These are phyloP conservation scores for Mucor circinelloides DNA, from an alignment of 371 early-diverging fungal genomes.

Conservation along the genomic window DNA sequence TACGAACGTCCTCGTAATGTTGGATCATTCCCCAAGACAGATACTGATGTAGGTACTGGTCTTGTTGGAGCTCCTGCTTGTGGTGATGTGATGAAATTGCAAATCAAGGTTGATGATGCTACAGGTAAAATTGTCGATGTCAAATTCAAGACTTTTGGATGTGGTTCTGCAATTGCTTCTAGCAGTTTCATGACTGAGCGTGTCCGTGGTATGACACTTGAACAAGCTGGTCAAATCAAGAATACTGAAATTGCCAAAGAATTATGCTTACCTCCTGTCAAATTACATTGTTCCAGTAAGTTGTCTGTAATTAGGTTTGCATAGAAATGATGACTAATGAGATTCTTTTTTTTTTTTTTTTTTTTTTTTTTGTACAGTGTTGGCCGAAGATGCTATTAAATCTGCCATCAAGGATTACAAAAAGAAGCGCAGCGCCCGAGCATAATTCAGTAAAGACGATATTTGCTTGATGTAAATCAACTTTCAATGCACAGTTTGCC, in stretches of 20 bases:
- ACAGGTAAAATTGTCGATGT: constrained; percentile 94
- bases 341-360: not conserved
- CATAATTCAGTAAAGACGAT: not conserved
- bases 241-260: constrained; percentile 98
- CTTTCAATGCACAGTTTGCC: not conserved
- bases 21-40: constrained; percentile 89
- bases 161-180: constrained; percentile 98
- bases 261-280: constrained; percentile 96
- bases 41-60: constrained; percentile 94
- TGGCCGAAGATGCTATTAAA: constrained; percentile 99
- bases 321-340: not conserved
- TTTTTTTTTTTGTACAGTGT: constrained; percentile 61
- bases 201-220: constrained; percentile 91
- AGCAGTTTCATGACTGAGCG: constrained; percentile 93
- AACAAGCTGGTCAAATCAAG: constrained; percentile 90
- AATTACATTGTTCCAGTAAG: constrained; percentile 97
- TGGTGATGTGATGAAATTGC: constrained; percentile 99
- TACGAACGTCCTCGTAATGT: constrained; percentile 97
- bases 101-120: constrained; percentile 93
- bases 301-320: constrained; percentile 11
- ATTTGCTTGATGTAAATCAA: not conserved
- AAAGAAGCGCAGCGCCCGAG: constrained; percentile 52
- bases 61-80: constrained; percentile 99
- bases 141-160: constrained; percentile 99
- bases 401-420: constrained; percentile 93